These are phyloP conservation scores for Aspergillus quadrilineatus DNA, from an alignment of 2,329 filamentous ascomycete species.

Conservation along the genomic window DNA sequence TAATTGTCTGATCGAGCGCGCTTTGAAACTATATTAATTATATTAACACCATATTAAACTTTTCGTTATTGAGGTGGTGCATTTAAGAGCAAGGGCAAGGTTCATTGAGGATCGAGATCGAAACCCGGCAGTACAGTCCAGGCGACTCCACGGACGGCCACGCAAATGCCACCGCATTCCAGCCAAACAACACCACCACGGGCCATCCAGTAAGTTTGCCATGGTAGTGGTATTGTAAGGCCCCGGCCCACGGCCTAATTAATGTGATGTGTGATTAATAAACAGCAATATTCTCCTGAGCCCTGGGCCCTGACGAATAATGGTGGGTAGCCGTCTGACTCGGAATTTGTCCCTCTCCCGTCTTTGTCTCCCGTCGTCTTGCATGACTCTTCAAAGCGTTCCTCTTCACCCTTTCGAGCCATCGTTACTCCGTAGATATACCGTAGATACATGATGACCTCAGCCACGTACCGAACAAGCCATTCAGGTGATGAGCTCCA, in stretches of 20 bases:
- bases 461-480: background rate
- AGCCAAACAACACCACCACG: slow-evolving; percentile 10
- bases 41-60: background rate
- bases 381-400: background rate
- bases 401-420: background rate
- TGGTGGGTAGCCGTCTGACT: slow-evolving; percentile 16
- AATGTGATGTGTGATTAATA: slow-evolving; percentile 1
- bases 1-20: background rate
- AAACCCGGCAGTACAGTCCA: background rate
- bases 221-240: slow-evolving; percentile 10
- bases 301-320: slow-evolving; percentile 15
- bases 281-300: background rate
- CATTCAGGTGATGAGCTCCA: background rate
- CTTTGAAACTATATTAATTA: background rate
- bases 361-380: background rate
- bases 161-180: slow-evolving; percentile 11
- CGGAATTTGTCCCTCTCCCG: background rate
- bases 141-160: background rate
- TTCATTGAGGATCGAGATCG: background rate
- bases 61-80: background rate
- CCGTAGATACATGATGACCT: background rate
- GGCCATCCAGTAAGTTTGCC: background rate
- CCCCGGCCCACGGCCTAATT: background rate
- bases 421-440: background rate
- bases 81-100: background rate